Evolutionary conservation across 2,329 filamentous ascomycete species (phyloP).

Genomic region (Hypomyces rosellus): DNA sequence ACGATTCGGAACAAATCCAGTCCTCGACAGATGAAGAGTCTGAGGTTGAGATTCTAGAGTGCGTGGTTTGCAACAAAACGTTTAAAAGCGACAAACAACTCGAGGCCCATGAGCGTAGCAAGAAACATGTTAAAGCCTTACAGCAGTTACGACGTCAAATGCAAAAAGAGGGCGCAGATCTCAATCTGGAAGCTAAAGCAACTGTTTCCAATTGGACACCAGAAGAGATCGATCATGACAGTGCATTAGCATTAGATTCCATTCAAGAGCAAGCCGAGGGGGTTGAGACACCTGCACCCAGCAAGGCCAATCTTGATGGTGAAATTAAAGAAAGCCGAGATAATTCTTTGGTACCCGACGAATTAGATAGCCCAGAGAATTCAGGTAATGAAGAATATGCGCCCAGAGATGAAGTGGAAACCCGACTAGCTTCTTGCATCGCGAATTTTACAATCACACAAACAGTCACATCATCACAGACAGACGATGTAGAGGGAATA

Average conservation of each 20-base stretch:
- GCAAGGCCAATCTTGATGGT: neutral
- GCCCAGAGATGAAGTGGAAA: conserved; percentile 37
- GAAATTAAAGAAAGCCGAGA: neutral
- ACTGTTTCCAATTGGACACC: neutral
- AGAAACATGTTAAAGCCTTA: conserved; percentile 86
- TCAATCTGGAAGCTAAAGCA: conserved; percentile 37
- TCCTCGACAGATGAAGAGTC: conserved; percentile 58
- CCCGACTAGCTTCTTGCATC: conserved; percentile 25
- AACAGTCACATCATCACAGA: neutral
- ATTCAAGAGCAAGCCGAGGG: neutral
- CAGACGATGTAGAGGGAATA: conserved; percentile 10
- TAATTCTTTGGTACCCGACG: neutral
- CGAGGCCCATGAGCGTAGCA: conserved; percentile 89
- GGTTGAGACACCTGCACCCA: too few relatives aligned
- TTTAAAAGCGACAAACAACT: conserved; percentile 93
- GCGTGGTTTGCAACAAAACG: conserved; percentile 67
- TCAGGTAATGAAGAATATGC: conserved; percentile 38
- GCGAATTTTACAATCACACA: neutral
- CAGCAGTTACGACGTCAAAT: conserved; percentile 76
- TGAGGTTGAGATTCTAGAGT: conserved; percentile 59
- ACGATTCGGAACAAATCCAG: conserved; percentile 45
- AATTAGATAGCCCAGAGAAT: neutral
- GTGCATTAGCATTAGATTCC: neutral
- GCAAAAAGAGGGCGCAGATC: conserved; percentile 65
- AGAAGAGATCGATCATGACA: neutral